Percentiles rank a stretch among this genome's conserved stretches.
These are phyloP conservation scores for Senecio squalidus DNA, from an alignment of 140 eudicot species.

Conservation along the genomic window DNA sequence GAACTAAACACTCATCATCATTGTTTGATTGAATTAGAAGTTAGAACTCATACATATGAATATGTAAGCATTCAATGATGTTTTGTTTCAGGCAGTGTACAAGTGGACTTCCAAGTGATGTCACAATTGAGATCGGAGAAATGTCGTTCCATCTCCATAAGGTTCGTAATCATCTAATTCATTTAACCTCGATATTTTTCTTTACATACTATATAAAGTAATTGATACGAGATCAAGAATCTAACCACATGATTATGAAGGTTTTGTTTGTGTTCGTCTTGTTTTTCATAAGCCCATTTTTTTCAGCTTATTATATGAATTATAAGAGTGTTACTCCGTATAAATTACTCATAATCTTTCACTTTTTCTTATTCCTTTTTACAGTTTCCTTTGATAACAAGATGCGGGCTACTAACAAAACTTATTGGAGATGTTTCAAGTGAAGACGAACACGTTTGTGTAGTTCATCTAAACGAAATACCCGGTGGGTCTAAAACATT, in stretches of 20 bases:
- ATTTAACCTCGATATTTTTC: not conserved
- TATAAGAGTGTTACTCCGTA: no score
- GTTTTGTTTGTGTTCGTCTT: no score
- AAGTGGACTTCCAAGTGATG: constrained; percentile 73
- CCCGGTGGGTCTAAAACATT: constrained; percentile 90
- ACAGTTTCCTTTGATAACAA: constrained; percentile 80
- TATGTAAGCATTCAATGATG: no score
- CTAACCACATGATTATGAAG: no score
- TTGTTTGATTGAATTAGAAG: no score
- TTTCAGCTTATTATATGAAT: no score
- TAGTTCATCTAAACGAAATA: constrained; percentile 50
- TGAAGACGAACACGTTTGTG: constrained; percentile 39
- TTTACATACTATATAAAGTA: no score
- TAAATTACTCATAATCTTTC: no score
- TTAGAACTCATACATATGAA: no score
- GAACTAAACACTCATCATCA: no score
- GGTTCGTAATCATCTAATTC: constrained; percentile 27
- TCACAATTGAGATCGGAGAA: constrained; percentile 72
- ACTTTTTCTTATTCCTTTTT: not conserved
- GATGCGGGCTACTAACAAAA: constrained; percentile 67
- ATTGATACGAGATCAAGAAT: no score
- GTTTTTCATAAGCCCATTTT: no score
- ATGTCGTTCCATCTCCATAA: constrained; percentile 74
- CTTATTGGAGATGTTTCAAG: constrained; percentile 39
- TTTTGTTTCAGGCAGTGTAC: constrained; percentile 65